phyloP scores from a whole-genome alignment of 2,329 filamentous ascomycete species.

The Botryotinia narcissicola region DNA sequence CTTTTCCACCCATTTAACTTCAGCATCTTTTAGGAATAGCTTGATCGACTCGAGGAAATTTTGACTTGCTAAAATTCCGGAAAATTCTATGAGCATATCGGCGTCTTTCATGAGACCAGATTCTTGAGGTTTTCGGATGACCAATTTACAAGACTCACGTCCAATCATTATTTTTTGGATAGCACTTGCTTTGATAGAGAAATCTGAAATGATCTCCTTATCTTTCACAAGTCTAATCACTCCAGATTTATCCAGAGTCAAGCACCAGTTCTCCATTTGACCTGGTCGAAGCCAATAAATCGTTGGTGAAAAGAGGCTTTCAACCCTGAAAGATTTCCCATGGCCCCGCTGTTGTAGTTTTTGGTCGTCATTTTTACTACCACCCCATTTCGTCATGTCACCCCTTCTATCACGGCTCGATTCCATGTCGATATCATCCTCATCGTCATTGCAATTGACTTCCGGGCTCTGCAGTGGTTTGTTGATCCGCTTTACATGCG shows the following conservation, averaged over 20 bases:
- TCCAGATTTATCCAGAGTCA: not conserved
- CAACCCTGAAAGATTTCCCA: not conserved
- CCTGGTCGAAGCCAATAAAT: not conserved
- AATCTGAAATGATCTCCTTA: not conserved
- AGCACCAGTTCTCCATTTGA: not conserved
- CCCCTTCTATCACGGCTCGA: constrained; percentile 2
- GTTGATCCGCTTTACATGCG: too few species aligned
- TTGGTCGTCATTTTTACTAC: not conserved
- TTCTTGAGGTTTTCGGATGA: not conserved
- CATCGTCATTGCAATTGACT: not conserved
- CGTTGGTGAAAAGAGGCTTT: constrained; percentile 2
- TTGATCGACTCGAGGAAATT: not conserved
- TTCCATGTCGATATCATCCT: not conserved
- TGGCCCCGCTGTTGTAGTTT: not conserved
- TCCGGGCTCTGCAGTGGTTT: not conserved
- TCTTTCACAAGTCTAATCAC: not conserved
- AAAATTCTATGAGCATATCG: not conserved
- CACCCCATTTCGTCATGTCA: constrained; percentile 10
- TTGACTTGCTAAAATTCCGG: not conserved
- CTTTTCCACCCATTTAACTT: not conserved
- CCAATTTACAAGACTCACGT: not conserved
- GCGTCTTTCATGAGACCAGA: not conserved
- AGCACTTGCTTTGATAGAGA: not conserved
- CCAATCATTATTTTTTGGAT: not conserved
- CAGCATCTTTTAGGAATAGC: not conserved